These are phyloP conservation scores for Backusella psychrophila DNA, from an alignment of 192 early-diverging fungal species.

Conservation along the genomic window DNA sequence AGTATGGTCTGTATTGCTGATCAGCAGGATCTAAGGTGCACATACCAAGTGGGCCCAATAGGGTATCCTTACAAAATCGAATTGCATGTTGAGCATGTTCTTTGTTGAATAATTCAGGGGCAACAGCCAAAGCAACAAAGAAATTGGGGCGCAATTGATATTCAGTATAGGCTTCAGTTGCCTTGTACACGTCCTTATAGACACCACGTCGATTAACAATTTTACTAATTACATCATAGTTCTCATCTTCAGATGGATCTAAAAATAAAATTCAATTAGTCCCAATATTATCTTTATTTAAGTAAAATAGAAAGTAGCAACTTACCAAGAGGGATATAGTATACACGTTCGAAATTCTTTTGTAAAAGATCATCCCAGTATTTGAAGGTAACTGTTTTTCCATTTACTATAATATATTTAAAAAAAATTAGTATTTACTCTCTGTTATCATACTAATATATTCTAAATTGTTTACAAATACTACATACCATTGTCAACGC, in stretches of 20 bases:
- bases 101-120: slow-evolving; percentile 89
- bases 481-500: slow-evolving; percentile 34
- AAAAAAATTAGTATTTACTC: slow-evolving; percentile 7
- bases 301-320: not conserved
- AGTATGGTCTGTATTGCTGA: slow-evolving; percentile 89
- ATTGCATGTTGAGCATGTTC: slow-evolving; percentile 73
- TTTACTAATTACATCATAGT: slow-evolving; percentile 57
- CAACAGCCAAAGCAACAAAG: slow-evolving; percentile 87
- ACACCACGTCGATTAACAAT: slow-evolving; percentile 88
- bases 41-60: slow-evolving; percentile 90
- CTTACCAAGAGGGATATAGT: slow-evolving; percentile 84
- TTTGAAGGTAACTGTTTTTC: slow-evolving; percentile 52
- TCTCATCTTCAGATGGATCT: slow-evolving; percentile 60
- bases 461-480: not conserved
- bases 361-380: slow-evolving; percentile 84
- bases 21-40: slow-evolving; percentile 94
- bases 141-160: slow-evolving; percentile 96
- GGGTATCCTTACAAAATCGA: slow-evolving; percentile 58
- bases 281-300: not conserved
- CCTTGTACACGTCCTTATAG: slow-evolving; percentile 87
- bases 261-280: not conserved
- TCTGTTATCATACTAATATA: not conserved
- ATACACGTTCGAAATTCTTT: slow-evolving; percentile 80
- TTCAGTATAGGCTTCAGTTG: slow-evolving; percentile 73
- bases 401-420: slow-evolving; percentile 17